phyloP scores from a whole-genome alignment of 371 early-diverging fungal genomes.

The Mortierella sp. region DNA sequence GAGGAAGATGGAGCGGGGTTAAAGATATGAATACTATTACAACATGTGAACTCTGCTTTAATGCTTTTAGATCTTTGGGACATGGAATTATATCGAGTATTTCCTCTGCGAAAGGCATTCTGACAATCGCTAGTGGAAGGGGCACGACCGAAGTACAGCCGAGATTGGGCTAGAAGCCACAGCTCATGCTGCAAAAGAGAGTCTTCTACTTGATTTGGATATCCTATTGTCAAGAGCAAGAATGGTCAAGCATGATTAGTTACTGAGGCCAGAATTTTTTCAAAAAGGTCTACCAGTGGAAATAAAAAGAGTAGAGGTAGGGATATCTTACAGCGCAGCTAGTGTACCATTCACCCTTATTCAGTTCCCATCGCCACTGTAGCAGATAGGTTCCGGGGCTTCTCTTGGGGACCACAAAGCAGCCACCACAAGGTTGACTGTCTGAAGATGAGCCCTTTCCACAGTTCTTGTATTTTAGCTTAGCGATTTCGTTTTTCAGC shows the following conservation, averaged over 20 bases:
- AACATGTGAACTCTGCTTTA: too few relatives aligned
- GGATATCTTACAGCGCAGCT: slow-evolving; percentile 29
- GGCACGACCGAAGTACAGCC: too few relatives aligned
- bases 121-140: too few relatives aligned
- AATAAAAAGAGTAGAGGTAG: background rate
- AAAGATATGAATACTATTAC: too few relatives aligned
- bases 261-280: background rate
- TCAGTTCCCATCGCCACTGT: slow-evolving; percentile 45
- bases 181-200: too few relatives aligned
- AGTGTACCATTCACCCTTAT: slow-evolving; percentile 44
- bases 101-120: too few relatives aligned
- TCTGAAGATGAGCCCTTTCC: slow-evolving; percentile 1
- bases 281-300: slow-evolving; percentile 1
- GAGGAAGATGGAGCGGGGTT: too few relatives aligned
- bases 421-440: slow-evolving; percentile 33
- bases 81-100: too few relatives aligned
- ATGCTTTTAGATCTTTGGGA: too few relatives aligned
- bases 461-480: slow-evolving; percentile 33
- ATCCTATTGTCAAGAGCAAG: too few relatives aligned
- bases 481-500: slow-evolving; percentile 21
- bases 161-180: too few relatives aligned
- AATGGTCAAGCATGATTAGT: background rate
- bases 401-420: slow-evolving; percentile 33
- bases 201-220: too few relatives aligned
- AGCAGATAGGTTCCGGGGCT: slow-evolving; percentile 25